These are phyloP conservation scores for Ulota crispa DNA, from an alignment of 225 moss, liverwort and hornwort species.

Conservation along the genomic window DNA sequence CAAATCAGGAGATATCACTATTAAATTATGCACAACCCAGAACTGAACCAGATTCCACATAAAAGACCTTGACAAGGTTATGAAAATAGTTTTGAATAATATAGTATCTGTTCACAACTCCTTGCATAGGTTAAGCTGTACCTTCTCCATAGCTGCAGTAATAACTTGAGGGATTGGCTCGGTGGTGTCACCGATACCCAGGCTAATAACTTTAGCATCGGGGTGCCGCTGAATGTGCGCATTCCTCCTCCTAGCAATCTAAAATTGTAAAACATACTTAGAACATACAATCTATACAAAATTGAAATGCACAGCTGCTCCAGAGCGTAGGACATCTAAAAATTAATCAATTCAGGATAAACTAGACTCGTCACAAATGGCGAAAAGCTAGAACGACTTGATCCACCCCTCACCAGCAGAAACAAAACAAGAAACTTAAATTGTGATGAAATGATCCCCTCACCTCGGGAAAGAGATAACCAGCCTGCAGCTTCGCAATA, in stretches of 20 bases:
- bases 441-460: background rate
- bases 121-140: slow-evolving; percentile 21
- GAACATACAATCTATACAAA: background rate
- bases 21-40: background rate
- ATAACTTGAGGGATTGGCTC: slow-evolving; percentile 90
- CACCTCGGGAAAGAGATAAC: slow-evolving; percentile 99
- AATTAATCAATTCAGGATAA: background rate
- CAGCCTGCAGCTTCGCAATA: slow-evolving; percentile 92
- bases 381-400: background rate
- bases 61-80: background rate
- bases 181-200: slow-evolving; percentile 97
- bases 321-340: background rate
- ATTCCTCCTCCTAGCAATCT: slow-evolving; percentile 83
- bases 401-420: background rate
- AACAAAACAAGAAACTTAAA: background rate
- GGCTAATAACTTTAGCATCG: slow-evolving; percentile 89
- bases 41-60: background rate
- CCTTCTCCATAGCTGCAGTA: slow-evolving; percentile 79
- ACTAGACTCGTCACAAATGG: background rate
- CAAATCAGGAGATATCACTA: background rate
- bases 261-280: background rate
- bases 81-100: background rate
- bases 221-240: slow-evolving; percentile 79
- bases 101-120: background rate
- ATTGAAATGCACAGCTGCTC: background rate